Percentiles rank a stretch among this genome's conserved stretches.
Evolutionary conservation across 208 protist genomes (phyloP).

Genomic region (Jaenimonas drosophilae): DNA sequence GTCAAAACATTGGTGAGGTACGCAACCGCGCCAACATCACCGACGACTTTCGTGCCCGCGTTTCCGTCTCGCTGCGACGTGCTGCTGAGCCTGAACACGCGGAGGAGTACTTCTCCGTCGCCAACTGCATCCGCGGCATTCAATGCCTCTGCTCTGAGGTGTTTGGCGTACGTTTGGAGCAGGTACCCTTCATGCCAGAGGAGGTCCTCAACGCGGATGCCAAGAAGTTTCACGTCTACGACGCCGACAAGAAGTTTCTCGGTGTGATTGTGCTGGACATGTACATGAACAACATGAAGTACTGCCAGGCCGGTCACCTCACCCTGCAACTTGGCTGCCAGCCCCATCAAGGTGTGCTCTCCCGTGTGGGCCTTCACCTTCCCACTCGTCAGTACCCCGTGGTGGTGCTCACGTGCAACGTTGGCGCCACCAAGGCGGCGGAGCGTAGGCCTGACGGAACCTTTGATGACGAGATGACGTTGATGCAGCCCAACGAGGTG

Average conservation of each 20-base stretch:
- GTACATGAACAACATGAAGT: slow-evolving; percentile 83
- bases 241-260: slow-evolving; percentile 74
- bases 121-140: slow-evolving; percentile 85
- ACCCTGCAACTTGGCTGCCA: slow-evolving; percentile 83
- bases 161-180: slow-evolving; percentile 80
- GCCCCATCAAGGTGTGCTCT: slow-evolving; percentile 68
- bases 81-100: slow-evolving; percentile 60
- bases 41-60: slow-evolving; percentile 65
- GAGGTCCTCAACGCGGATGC: slow-evolving; percentile 76
- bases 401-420: slow-evolving; percentile 88
- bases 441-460: slow-evolving; percentile 37
- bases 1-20: slow-evolving; percentile 60
- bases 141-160: slow-evolving; percentile 85
- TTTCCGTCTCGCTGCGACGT: slow-evolving; percentile 55
- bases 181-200: slow-evolving; percentile 56
- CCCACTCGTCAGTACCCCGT: slow-evolving; percentile 84
- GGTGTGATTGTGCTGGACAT: slow-evolving; percentile 90
- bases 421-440: slow-evolving; percentile 26
- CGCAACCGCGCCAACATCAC: slow-evolving; percentile 71
- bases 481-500: slow-evolving; percentile 84
- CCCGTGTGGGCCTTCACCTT: slow-evolving; percentile 63
- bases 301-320: slow-evolving; percentile 84
- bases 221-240: slow-evolving; percentile 84
- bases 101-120: slow-evolving; percentile 83
- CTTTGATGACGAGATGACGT: slow-evolving; percentile 74